Base-by-base conservation (phyloP, 495 filamentous ascomycete genomes). In the Elasticomyces elasticus region DNA sequence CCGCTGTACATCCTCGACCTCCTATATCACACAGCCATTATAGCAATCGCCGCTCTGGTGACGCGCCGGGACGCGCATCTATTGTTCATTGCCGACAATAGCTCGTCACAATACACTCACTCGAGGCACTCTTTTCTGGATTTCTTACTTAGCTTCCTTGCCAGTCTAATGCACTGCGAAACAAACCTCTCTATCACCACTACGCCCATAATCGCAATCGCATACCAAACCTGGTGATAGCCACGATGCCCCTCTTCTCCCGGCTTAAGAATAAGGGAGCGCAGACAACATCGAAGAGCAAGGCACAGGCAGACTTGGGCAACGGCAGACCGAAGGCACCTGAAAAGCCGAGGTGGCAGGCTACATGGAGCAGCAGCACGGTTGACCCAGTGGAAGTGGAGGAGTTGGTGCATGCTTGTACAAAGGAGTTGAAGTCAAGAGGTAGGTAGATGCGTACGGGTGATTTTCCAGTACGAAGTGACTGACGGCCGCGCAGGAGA, bases 341-440 rank as follows among this genome's bases (percentile, higher is more conserved):
- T 33, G 70, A 76, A 47, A 89, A 89, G 65, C 86, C 87, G 51
- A 76, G 76, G 64, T 95, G 89, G 85, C 84, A 86, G 43, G 89
- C 97, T 68, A 85, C 91, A 61, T 98, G 89, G 84, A 76, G 79
- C 53, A 81, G 90, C 62, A 90, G 82, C 54, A 80, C 87, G 47
- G 83, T 98, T 54, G 82, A 86, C 41, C 86, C 91, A 5, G 87
- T 91, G 57, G 94, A 98, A 69, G 82, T 98, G 27, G 85, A 91
- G 61, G 87, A 92, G 57, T 74, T 98, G 52, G 71, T 98, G 22
- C 74, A 79, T 61, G 83, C 79, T 45, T 97, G 89, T 71, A 90
- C 89, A 19, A 79, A 81, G 49, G 92, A 98, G 72, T 76, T 97
- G 68, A 98, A 97, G 73, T 82, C 84, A 55, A 79, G 89, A 88